Base-by-base conservation (phyloP, 345 rosid species). In the Camelina laxa region DNA sequence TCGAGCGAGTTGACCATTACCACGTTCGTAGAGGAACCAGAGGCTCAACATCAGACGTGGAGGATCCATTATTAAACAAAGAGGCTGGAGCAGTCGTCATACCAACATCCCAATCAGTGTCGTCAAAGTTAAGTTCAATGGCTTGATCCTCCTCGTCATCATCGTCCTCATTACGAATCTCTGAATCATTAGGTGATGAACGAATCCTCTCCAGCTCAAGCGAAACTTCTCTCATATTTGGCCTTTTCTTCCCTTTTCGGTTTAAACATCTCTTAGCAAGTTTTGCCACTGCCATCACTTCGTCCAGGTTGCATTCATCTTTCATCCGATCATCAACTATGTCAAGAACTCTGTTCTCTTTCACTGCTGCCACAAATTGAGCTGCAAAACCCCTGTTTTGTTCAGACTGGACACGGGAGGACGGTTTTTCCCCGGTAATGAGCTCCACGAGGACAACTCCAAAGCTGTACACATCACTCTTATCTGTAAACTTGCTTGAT, bases 381-480 rank as follows among this genome's bases (percentile, higher is more conserved):
- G 80, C 67, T 45, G 70, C 81, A 42, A 72, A 78, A 0, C 73
- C 78, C 31, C 55, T 72, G 65, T 33, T 60, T 60, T 72, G 69
- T 7, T 53, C 69, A 15, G 56, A 48, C 69, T 7, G 3, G 48
- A 51, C 50, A 66, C 16, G 57, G 1, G 77, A 49, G 3, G 55
- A 21, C 0, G 81, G 81, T 3, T 66, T 78, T 13, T 21, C 63
- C 9, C 81, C 77, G 5, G 91, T 81, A 33, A 93, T 30, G 7
- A 93, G 86, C 83, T 93, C 96, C 19, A 87, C 71, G 30, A 93
- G 76, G 16, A 93, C 97, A 0, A 93, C 90, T 1, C 98, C 98
- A 7, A 91, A 93, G 55, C 98, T 93, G 12, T 91, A 93, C 1
- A 93, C 98, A 50, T 93, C 98, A 21, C 79, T 74, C 20, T 79